Evolutionary conservation across 2,329 filamentous ascomycete species (phyloP).

Genomic region (Fusarium sp.): DNA sequence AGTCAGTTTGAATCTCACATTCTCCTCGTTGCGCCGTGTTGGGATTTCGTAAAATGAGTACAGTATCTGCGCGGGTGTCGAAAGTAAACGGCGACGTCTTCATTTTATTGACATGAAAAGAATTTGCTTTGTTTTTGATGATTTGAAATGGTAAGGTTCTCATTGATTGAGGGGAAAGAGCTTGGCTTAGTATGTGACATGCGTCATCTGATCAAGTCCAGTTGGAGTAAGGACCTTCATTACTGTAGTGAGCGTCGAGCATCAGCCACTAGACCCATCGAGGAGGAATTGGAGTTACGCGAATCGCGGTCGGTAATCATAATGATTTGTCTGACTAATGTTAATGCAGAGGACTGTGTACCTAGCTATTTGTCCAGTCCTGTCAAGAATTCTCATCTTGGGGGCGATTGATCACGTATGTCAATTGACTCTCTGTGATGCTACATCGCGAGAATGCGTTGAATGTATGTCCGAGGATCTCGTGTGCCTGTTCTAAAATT

Average conservation of each 20-base stretch:
- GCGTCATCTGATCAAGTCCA: conserved; percentile 28
- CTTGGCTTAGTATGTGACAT: conserved; percentile 19
- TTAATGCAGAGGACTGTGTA: too few relatives aligned
- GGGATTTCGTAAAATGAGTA: conserved; percentile 17
- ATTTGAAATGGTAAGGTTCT: not conserved
- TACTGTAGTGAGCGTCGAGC: conserved; percentile 3
- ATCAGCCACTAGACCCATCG: conserved; percentile 17
- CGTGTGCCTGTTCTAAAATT: not conserved
- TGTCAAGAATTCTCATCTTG: too few relatives aligned
- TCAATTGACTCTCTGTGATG: not conserved
- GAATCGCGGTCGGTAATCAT: not conserved
- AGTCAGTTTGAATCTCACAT: conserved; percentile 11
- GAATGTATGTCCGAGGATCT: not conserved
- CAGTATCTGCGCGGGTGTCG: conserved; percentile 20
- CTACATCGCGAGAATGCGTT: not conserved
- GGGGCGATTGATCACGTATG: not conserved
- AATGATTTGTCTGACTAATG: not conserved
- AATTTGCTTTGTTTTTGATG: not conserved
- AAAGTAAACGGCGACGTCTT: conserved; percentile 20
- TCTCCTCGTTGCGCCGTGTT: not conserved
- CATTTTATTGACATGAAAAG: not conserved
- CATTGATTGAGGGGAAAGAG: conserved; percentile 26
- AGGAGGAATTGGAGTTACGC: conserved; percentile 6
- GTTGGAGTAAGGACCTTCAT: conserved; percentile 23
- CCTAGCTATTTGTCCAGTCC: too few relatives aligned